Evolutionary conservation across 139 green algal genomes (phyloP).

Genomic region (Medakamo hakoo): DNA sequence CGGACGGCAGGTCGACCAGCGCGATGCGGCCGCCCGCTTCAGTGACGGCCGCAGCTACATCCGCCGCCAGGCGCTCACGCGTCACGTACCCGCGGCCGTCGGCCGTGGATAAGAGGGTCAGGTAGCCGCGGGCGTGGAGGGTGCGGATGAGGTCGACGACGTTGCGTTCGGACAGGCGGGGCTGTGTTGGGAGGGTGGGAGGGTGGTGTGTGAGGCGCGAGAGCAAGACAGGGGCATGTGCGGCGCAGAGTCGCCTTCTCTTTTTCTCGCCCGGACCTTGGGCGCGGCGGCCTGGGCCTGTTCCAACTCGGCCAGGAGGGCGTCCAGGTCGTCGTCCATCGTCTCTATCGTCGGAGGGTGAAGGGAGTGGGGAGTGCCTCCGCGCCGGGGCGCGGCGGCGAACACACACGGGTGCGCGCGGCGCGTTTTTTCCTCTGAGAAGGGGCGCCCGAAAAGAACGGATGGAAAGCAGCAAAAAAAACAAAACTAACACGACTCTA

Average conservation of each 20-base stretch:
- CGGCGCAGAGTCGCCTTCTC: background rate
- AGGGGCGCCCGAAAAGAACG: no score
- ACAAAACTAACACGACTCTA: background rate
- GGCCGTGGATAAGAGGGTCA: slow-evolving; percentile 65
- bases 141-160: slow-evolving; percentile 78
- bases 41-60: slow-evolving; percentile 29
- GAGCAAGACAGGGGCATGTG: background rate
- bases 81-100: slow-evolving; percentile 81
- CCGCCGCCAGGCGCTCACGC: slow-evolving; percentile 26
- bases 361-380: no score
- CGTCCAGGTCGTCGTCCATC: no score
- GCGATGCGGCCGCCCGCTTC: slow-evolving; percentile 46
- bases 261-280: no score
- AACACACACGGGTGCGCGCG: no score
- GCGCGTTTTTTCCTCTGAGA: no score
- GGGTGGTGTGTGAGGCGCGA: background rate
- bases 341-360: no score
- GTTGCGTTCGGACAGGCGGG: slow-evolving; percentile 65
- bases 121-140: slow-evolving; percentile 50
- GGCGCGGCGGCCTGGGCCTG: no score
- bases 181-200: slow-evolving; percentile 6
- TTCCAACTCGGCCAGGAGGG: no score
- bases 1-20: slow-evolving; percentile 57
- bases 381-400: no score
- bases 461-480: background rate